Evolutionary conservation across 1,139 yeast genomes (phyloP).

Genomic region (Yamadazyma siamensis): DNA sequence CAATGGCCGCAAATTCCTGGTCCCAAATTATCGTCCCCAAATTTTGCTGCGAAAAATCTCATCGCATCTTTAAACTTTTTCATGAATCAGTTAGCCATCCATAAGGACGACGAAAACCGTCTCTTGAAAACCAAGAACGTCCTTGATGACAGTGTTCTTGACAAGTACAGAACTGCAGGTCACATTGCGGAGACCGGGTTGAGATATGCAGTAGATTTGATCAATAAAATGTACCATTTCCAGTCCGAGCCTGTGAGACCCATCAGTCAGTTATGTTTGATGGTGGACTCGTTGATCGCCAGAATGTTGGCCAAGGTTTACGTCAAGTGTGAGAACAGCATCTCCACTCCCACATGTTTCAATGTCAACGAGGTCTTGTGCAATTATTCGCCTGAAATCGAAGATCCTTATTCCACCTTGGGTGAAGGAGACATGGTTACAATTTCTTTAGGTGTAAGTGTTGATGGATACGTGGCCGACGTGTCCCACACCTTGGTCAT

Average conservation of each 20-base stretch:
- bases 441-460: constrained; percentile 79
- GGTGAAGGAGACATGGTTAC: constrained; percentile 83
- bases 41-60: too few relatives aligned
- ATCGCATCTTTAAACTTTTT: too few relatives aligned
- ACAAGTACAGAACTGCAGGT: constrained; percentile 87
- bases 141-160: constrained; percentile 58
- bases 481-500: constrained; percentile 84
- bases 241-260: constrained; percentile 45
- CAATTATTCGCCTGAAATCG: constrained; percentile 88
- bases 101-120: constrained; percentile 68
- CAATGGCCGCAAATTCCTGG: too few relatives aligned
- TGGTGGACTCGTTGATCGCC: constrained; percentile 72
- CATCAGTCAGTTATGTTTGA: constrained; percentile 74
- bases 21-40: too few relatives aligned
- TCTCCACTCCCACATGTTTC: constrained; percentile 85
- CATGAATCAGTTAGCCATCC: constrained; percentile 55
- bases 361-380: constrained; percentile 75
- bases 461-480: constrained; percentile 91
- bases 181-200: constrained; percentile 88
- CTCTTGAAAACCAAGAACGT: constrained; percentile 73
- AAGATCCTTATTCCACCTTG: constrained; percentile 49
- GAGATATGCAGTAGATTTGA: constrained; percentile 59
- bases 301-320: constrained; percentile 53
- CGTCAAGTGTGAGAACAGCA: constrained; percentile 73
- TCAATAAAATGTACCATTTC: constrained; percentile 68